These are phyloP conservation scores for Carex myosuroides DNA, from an alignment of 176 grass and related monocot species.

Conservation along the genomic window DNA sequence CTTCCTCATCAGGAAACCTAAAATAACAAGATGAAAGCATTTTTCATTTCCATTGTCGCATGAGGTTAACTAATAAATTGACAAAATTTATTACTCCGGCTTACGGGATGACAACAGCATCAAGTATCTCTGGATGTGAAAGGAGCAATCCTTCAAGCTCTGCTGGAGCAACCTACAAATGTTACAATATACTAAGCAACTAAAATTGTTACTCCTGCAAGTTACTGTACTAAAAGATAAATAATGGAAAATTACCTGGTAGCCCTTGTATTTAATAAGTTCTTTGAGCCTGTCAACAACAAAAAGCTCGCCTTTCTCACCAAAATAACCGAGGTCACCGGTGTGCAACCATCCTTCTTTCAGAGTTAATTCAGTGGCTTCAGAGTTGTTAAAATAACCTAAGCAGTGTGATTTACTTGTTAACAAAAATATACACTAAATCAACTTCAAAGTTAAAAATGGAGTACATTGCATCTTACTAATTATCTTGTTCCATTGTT, in stretches of 20 bases:
- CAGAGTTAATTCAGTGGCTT: slow-evolving; percentile 84
- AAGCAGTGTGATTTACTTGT: background rate
- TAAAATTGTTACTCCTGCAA: background rate
- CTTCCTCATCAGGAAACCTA: slow-evolving; percentile 87
- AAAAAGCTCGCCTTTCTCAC: slow-evolving; percentile 57
- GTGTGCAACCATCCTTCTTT: slow-evolving; percentile 89
- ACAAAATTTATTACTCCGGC: slow-evolving; percentile 13
- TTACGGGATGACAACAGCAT: slow-evolving; percentile 93
- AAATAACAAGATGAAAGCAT: background rate
- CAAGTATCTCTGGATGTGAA: slow-evolving; percentile 74
- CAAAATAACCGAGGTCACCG: slow-evolving; percentile 87
- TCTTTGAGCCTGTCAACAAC: slow-evolving; percentile 98
- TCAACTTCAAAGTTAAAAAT: background rate
- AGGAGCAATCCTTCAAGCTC: slow-evolving; percentile 89
- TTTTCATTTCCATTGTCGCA: background rate
- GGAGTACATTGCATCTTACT: background rate
- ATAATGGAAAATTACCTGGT: slow-evolving; percentile 44
- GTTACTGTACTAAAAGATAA: background rate
- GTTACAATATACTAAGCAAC: slow-evolving; percentile 11
- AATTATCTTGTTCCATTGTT: background rate
- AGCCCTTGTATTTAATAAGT: slow-evolving; percentile 96
- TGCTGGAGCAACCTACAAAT: slow-evolving; percentile 76
- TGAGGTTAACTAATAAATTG: background rate
- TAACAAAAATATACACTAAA: background rate
- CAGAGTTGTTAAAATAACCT: slow-evolving; percentile 90